A percentile compares a stretch with the other conserved stretches of the same genome.
Conservation (phyloP, 108 stramenopile genomes). For the Cyclotella atomus region DNA sequence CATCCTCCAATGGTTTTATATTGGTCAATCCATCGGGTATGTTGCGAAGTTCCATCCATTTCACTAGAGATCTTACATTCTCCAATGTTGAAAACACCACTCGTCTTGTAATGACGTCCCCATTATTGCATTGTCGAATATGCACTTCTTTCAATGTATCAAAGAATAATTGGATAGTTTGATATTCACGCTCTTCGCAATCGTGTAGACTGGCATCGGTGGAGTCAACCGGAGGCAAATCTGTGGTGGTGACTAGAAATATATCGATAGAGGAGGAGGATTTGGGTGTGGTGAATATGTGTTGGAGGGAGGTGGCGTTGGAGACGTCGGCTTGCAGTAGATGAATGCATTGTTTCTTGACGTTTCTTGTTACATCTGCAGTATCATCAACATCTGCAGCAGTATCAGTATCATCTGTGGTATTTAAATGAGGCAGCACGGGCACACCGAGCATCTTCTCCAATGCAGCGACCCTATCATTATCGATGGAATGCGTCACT, state of each 20-base stretch:
- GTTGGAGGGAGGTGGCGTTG: constrained; percentile 5
- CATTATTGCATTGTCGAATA: constrained; percentile 9
- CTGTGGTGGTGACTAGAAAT: constrained; percentile 64
- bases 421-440: not conserved
- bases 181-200: constrained; percentile 53
- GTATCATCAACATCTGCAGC: constrained; percentile 38
- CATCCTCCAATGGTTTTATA: constrained; percentile 65
- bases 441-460: constrained; percentile 30
- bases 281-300: constrained; percentile 25
- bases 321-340: constrained; percentile 16
- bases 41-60: constrained; percentile 16
- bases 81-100: constrained; percentile 59
- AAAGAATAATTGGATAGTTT: constrained; percentile 55
- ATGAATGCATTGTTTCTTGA: not conserved
- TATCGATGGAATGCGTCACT: constrained; percentile 33
- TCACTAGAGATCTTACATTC: constrained; percentile 57
- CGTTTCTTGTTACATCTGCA: no score
- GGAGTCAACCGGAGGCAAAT: constrained; percentile 42
- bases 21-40: not conserved
- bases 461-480: constrained; percentile 20
- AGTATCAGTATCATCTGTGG: constrained; percentile 20
- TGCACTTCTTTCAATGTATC: constrained; percentile 44
- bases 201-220: constrained; percentile 38
- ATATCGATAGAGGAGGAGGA: constrained; percentile 29
- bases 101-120: constrained; percentile 26